These are phyloP conservation scores for Ophiorrhiza pumila DNA, from an alignment of 257 asterid genomes.

Conservation along the genomic window DNA sequence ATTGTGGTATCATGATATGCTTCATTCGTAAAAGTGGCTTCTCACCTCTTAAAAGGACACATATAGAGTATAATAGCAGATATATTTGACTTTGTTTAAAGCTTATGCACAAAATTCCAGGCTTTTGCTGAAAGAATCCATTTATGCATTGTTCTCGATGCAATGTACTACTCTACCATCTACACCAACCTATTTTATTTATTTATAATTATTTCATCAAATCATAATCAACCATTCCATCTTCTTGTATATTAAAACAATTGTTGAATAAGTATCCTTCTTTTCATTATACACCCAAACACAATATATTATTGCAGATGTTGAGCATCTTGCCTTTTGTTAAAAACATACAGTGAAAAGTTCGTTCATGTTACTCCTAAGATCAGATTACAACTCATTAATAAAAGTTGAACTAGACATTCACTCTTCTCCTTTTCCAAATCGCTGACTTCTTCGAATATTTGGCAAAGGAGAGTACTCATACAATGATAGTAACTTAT, in stretches of 20 bases:
- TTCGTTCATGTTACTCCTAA: background rate
- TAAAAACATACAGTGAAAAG: background rate
- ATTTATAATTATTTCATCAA: too few relatives aligned
- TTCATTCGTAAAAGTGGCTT: background rate
- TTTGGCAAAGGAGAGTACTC: background rate
- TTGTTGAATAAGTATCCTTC: background rate
- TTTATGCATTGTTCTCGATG: constrained; percentile 2
- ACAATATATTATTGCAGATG: background rate
- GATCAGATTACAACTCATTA: background rate
- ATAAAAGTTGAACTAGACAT: constrained; percentile 2
- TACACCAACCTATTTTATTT: too few relatives aligned
- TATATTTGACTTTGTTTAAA: constrained; percentile 17
- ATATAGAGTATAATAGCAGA: constrained; percentile 9
- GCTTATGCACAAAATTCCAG: background rate
- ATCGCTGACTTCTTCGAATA: background rate
- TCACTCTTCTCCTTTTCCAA: background rate
- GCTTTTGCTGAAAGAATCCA: constrained; percentile 18
- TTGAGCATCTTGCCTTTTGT: constrained; percentile 1
- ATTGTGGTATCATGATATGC: constrained; percentile 9
- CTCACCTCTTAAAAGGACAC: constrained; percentile 21
- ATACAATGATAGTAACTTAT: background rate
- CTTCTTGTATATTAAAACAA: too few relatives aligned
- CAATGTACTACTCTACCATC: background rate
- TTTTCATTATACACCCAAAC: background rate
- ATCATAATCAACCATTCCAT: background rate